Percentiles rank a stretch among this genome's conserved stretches.
phyloP scores from a whole-genome alignment of 73 alveolate species.

The Paramecium sexaurelia region DNA sequence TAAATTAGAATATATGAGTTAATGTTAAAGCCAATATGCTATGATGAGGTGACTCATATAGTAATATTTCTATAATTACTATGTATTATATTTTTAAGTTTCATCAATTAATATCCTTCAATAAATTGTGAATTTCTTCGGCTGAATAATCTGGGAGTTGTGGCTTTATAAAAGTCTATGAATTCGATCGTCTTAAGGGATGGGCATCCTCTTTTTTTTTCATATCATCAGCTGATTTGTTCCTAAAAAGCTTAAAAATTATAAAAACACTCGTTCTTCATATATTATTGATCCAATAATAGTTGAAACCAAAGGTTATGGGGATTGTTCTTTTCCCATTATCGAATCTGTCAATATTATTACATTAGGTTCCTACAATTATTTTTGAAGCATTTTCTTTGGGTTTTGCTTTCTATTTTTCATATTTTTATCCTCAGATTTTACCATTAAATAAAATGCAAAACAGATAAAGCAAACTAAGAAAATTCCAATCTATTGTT shows the following conservation, averaged over 20 bases:
- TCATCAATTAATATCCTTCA: neutral
- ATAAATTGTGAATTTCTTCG: neutral
- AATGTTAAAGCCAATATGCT: neutral
- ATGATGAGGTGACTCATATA: neutral
- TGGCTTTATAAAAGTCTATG: neutral
- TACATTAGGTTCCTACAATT: neutral
- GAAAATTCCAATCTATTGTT: neutral
- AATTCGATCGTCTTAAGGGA: neutral
- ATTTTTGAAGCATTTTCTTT: neutral
- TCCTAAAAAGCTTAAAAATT: neutral
- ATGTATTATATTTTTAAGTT: neutral
- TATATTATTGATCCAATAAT: neutral
- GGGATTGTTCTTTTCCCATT: neutral
- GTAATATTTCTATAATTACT: neutral
- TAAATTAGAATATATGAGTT: constrained; percentile 2
- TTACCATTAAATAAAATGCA: constrained; percentile 43
- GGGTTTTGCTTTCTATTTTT: neutral
- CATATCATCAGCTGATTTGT: constrained; percentile 14
- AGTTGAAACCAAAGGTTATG: neutral
- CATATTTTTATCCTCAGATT: neutral
- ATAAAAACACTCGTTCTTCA: constrained; percentile 14
- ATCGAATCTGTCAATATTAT: neutral
- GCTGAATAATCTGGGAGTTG: neutral
- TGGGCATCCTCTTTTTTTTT: neutral
- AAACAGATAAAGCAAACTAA: neutral